phyloP scores from a whole-genome alignment of 352 stramenopile species.

The Poterioochromonas sp. region DNA sequence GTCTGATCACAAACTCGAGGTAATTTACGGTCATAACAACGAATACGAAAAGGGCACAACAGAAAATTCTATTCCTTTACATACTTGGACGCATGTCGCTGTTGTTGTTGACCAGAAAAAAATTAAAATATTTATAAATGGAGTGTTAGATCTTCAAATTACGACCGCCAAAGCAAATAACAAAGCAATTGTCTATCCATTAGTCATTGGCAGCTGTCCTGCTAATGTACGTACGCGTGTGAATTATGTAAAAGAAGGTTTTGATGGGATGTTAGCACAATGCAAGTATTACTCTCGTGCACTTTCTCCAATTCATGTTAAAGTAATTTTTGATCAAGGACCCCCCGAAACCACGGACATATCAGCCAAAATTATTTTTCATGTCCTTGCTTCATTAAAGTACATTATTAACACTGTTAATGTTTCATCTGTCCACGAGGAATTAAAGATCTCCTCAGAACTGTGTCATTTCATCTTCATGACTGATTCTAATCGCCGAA shows the following conservation, averaged over 20 bases:
- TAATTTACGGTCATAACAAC: slow-evolving; percentile 40
- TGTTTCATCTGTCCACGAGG: background rate
- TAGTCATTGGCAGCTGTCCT: slow-evolving; percentile 30
- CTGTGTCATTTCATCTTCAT: slow-evolving; percentile 27
- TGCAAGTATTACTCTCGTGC: slow-evolving; percentile 75
- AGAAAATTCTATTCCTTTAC: slow-evolving; percentile 56
- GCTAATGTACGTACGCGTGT: slow-evolving; percentile 15
- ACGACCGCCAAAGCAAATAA: slow-evolving; percentile 45
- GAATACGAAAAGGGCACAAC: slow-evolving; percentile 54
- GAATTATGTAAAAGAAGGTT: slow-evolving; percentile 45
- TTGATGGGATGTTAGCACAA: slow-evolving; percentile 68
- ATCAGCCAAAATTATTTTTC: slow-evolving; percentile 45
- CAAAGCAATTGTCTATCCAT: background rate
- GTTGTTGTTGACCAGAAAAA: slow-evolving; percentile 70
- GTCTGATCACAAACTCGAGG: slow-evolving; percentile 34
- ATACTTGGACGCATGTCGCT: slow-evolving; percentile 67
- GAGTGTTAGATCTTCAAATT: slow-evolving; percentile 66
- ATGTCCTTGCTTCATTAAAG: slow-evolving; percentile 40
- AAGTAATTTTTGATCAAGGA: slow-evolving; percentile 69
- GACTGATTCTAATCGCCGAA: slow-evolving; percentile 3
- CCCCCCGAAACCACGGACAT: slow-evolving; percentile 40
- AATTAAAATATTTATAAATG: slow-evolving; percentile 76
- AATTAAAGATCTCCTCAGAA: background rate
- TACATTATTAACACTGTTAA: slow-evolving; percentile 12
- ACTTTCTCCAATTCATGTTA: slow-evolving; percentile 77